phyloP scores from a whole-genome alignment of 768 basidiomycete genomes.

The Paxillus ammoniavirescens region DNA sequence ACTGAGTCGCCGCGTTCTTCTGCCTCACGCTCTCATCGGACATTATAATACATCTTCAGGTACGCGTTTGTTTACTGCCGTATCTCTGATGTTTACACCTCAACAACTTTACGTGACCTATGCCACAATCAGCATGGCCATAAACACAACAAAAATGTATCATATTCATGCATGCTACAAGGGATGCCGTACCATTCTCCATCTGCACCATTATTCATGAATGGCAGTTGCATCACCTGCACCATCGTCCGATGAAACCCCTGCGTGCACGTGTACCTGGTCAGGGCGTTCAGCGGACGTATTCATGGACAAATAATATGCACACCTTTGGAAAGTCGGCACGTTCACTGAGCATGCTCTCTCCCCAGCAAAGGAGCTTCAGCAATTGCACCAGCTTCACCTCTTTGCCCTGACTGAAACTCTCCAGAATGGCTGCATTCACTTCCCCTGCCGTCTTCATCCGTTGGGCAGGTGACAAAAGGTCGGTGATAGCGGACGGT shows the following conservation, averaged over 20 bases:
- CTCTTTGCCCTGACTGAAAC: conserved; percentile 87
- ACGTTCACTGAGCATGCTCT: conserved; percentile 70
- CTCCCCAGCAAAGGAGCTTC: conserved; percentile 87
- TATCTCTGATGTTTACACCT: neutral
- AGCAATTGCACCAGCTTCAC: conserved; percentile 84
- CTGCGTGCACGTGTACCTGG: conserved; percentile 32
- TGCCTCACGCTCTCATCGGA: no score
- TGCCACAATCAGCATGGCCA: neutral
- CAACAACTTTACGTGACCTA: neutral
- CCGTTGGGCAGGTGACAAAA: conserved; percentile 84
- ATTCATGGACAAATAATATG: conserved; percentile 8
- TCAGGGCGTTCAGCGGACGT: conserved; percentile 26
- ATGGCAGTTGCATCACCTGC: conserved; percentile 20
- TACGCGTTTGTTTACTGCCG: neutral
- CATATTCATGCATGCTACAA: neutral
- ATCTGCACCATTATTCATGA: conserved; percentile 19
- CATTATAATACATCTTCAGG: neutral
- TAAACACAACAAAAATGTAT: neutral
- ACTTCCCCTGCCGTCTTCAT: conserved; percentile 95
- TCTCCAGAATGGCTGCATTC: conserved; percentile 93
- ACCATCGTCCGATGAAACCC: conserved; percentile 12
- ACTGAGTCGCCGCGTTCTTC: no score
- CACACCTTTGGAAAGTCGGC: conserved; percentile 79
- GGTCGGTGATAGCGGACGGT: conserved; percentile 67
- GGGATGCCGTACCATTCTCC: conserved; percentile 2